Conservation (phyloP, 768 basidiomycete genomes). For the Pisolithus orientalis region DNA sequence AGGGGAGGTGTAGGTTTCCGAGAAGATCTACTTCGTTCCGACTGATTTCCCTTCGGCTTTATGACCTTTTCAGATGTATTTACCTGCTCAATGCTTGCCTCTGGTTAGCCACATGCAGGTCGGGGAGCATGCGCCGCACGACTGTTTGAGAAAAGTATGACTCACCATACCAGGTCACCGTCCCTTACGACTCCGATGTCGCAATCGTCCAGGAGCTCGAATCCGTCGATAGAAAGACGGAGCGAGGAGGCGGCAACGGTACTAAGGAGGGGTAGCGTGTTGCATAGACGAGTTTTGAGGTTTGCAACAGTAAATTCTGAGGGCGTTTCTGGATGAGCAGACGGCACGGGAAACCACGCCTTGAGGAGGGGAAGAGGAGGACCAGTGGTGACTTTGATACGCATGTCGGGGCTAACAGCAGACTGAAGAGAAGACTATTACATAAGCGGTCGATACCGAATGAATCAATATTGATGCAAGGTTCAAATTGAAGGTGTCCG, state of each 20-base stretch:
- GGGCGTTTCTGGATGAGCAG: conserved; percentile 1
- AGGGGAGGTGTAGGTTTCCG: neutral
- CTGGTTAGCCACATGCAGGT: neutral
- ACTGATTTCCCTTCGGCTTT: neutral
- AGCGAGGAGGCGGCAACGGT: conserved; percentile 1
- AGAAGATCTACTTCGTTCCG: neutral
- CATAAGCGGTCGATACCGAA: no score
- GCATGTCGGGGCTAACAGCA: conserved; percentile 28
- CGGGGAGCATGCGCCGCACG: no score
- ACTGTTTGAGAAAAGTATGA: neutral
- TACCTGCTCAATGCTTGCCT: conserved; percentile 14
- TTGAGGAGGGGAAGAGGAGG: conserved; percentile 43
- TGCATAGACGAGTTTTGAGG: conserved; percentile 17
- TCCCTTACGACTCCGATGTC: conserved; percentile 22
- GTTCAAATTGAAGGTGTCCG: no score
- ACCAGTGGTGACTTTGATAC: conserved; percentile 43
- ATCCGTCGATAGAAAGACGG: conserved; percentile 22
- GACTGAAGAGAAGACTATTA: no score
- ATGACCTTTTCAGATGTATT: neutral
- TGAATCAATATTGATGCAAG: no score
- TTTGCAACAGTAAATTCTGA: conserved; percentile 4
- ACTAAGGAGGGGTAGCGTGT: conserved; percentile 8
- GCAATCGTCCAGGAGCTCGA: conserved; percentile 21
- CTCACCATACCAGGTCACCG: conserved; percentile 24
- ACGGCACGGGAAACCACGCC: conserved; percentile 44